phyloP scores from a whole-genome alignment of 2,329 filamentous ascomycete genomes.

The Paracorniculantispora psalliotae region DNA sequence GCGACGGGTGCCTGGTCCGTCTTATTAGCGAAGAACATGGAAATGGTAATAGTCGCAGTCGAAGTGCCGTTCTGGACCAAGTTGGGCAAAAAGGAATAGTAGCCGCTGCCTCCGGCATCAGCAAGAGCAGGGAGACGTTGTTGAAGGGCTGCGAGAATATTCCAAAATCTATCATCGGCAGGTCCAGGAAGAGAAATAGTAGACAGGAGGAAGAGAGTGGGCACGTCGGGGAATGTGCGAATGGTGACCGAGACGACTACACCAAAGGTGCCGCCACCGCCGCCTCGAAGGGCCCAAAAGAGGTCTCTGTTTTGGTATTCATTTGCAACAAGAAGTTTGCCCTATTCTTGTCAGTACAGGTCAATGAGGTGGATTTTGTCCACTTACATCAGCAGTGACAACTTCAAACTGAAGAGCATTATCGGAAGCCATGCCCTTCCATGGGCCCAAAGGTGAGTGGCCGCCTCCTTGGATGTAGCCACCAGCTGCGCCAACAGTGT shows the following conservation, averaged over 20 bases:
- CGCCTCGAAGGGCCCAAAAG: constrained; percentile 43
- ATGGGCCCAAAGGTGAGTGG: constrained; percentile 26
- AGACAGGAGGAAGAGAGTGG: constrained; percentile 25
- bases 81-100: constrained; percentile 28
- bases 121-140: constrained; percentile 29
- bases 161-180: constrained; percentile 28
- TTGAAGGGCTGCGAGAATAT: constrained; percentile 25
- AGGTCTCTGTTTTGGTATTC: constrained; percentile 34
- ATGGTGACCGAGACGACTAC: constrained; percentile 39
- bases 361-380: neutral
- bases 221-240: constrained; percentile 34
- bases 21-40: constrained; percentile 14
- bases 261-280: constrained; percentile 40
- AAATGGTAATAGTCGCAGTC: neutral
- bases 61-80: constrained; percentile 11
- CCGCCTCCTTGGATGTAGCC: constrained; percentile 31
- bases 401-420: constrained; percentile 31
- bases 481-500: constrained; percentile 26
- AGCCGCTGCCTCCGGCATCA: constrained; percentile 32
- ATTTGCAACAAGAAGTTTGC: constrained; percentile 27
- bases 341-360: constrained; percentile 13
- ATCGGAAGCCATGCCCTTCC: constrained; percentile 31
- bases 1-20: constrained; percentile 9
- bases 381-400: constrained; percentile 29
- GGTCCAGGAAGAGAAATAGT: constrained; percentile 24